Base-by-base conservation (phyloP, 2,329 filamentous ascomycete genomes). In the Zalaria sp. region DNA sequence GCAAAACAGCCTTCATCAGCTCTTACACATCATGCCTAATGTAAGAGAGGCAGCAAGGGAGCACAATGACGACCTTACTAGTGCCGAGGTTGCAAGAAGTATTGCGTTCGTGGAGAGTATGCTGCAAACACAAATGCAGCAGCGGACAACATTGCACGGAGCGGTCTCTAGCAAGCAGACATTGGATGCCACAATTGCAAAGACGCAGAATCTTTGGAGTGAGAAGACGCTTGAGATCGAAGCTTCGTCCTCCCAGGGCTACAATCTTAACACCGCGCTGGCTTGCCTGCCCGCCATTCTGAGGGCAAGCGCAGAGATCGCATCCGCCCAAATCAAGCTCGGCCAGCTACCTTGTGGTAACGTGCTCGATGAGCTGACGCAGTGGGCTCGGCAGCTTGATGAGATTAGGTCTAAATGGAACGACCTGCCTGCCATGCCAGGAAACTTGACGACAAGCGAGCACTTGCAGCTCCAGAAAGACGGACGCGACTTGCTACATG, bases 51-150 rank as follows among this genome's bases (percentile, higher is more conserved):
- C 79, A 27, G 67, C 76, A 6, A 71, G 78, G 48, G 79, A 85
- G 39, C 86, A 93, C 59, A 86, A 83, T 0, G 80, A 84, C 32
- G 93, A 98, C 49, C 64, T 98, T 34, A 93, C 82, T 36, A 72
- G 78, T 35, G 80, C 84, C 5, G 86, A 95, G 51, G 73, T 91
- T 5, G 72, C 74, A 35, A 75, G 88, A 54, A 88, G 86, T 56
- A 73, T 83, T 38, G 86, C 86, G 0, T 84, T 84, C 49, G 66
- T 95, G n/a, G 91, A 98, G 57, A 86, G 88, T 26, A 71, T 95
- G 45, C 66, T 96, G 27, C 71, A 80, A 45, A 63, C 77, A n/a
- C 58, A 75, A 1, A 55, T 84, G 8, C 61, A 65, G 3, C 83
- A 88, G 57, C 70, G 81, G 44, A 59, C 58, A 37, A 59, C 63